A percentile compares a stretch with the other conserved stretches of the same genome.
These are phyloP conservation scores for Xylariaceae sp. DNA, from an alignment of 2,329 filamentous ascomycete genomes.

Conservation along the genomic window DNA sequence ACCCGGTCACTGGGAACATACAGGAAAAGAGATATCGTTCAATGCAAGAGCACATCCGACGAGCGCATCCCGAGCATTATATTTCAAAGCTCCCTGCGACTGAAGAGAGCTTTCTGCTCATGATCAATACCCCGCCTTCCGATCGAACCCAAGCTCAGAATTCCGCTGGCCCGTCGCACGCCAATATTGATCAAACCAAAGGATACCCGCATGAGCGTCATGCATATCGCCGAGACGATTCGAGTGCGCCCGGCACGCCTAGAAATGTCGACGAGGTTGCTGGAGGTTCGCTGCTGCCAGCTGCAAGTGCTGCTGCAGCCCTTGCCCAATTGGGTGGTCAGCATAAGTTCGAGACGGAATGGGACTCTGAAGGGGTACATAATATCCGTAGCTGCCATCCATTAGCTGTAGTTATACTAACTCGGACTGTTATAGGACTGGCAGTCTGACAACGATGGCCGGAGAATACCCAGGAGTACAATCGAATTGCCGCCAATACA, in stretches of 20 bases:
- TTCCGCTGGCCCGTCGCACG: slow-evolving; percentile 34
- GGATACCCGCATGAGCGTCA: slow-evolving; percentile 65
- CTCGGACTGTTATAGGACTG: slow-evolving; percentile 58
- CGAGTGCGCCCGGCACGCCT: slow-evolving; percentile 68
- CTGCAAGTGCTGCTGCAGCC: slow-evolving; percentile 80
- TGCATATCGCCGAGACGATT: slow-evolving; percentile 68
- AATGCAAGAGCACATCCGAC: slow-evolving; percentile 98
- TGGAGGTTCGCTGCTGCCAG: slow-evolving; percentile 64
- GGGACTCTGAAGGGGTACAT: slow-evolving; percentile 77
- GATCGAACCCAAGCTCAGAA: slow-evolving; percentile 61
- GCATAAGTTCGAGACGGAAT: slow-evolving; percentile 74
- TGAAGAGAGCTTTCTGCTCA: slow-evolving; percentile 94
- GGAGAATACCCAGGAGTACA: slow-evolving; percentile 64
- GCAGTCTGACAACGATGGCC: slow-evolving; percentile 70
- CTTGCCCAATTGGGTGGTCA: slow-evolving; percentile 77
- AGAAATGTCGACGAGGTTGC: slow-evolving; percentile 70
- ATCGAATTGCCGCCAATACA: slow-evolving; percentile 76
- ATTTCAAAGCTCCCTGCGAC: slow-evolving; percentile 97
- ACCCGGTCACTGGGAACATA: slow-evolving; percentile 32
- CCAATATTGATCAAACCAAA: slow-evolving; percentile 37
- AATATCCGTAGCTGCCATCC: slow-evolving; percentile 5
- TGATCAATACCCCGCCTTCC: slow-evolving; percentile 88
- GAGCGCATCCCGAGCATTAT: slow-evolving; percentile 95
- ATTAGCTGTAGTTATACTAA: slow-evolving; percentile 27
- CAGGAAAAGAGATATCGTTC: slow-evolving; percentile 96